Percentiles rank a stretch among this genome's conserved stretches.
Evolutionary conservation across 2,329 filamentous ascomycete species (phyloP).

Genomic region (Penicillium thymicola): DNA sequence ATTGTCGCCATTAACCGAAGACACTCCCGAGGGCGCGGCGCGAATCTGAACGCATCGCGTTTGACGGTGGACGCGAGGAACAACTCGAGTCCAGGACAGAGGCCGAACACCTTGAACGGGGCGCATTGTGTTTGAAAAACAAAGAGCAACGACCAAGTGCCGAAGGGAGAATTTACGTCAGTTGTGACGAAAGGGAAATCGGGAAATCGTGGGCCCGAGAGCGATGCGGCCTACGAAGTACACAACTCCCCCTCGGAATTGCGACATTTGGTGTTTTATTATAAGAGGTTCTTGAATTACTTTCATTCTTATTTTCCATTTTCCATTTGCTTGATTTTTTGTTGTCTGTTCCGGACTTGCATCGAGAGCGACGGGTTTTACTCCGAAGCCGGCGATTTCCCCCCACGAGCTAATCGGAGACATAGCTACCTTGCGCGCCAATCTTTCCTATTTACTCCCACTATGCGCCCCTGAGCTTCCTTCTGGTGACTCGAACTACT

Average conservation of each 20-base stretch:
- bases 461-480: conserved; percentile 26
- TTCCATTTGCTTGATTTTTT: neutral
- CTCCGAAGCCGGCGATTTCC: conserved; percentile 36
- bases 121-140: conserved; percentile 31
- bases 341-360: neutral
- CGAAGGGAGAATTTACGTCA: conserved; percentile 25
- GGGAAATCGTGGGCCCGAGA: conserved; percentile 27
- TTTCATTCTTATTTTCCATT: neutral
- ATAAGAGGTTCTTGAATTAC: neutral
- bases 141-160: conserved; percentile 1
- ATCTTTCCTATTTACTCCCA: conserved; percentile 11
- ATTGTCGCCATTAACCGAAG: conserved; percentile 37
- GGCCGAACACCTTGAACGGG: conserved; percentile 36
- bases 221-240: conserved; percentile 10
- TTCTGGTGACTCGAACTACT: neutral
- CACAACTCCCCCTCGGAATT: conserved; percentile 23
- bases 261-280: conserved; percentile 20
- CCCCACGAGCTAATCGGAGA: conserved; percentile 23
- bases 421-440: conserved; percentile 12
- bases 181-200: conserved; percentile 17
- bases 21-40: conserved; percentile 41
- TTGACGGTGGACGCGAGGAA: conserved; percentile 28
- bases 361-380: conserved; percentile 15
- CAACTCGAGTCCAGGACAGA: conserved; percentile 33
- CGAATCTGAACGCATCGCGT: conserved; percentile 45